Conservation (phyloP, 2,329 filamentous ascomycete genomes). For the Fusarium graminum region DNA sequence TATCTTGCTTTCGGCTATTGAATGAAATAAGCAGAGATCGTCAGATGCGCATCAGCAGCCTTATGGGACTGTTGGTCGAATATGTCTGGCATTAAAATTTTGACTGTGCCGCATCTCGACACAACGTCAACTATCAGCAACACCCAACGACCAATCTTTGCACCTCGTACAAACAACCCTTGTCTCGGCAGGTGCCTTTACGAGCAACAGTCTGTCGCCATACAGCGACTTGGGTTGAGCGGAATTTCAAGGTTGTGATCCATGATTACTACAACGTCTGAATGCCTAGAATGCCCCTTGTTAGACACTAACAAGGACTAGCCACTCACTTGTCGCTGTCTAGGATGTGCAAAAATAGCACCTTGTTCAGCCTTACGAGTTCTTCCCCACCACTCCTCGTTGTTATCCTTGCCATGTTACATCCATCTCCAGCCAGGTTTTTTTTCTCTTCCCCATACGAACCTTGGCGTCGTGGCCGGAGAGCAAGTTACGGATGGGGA, state of each 20-base stretch:
- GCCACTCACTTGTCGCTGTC: conserved; percentile 7
- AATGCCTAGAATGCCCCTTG: conserved; percentile 19
- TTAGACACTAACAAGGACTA: conserved; percentile 24
- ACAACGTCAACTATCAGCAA: conserved; percentile 17
- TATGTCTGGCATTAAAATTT: conserved; percentile 19
- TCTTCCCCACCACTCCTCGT: conserved; percentile 39
- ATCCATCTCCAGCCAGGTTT: conserved; percentile 14
- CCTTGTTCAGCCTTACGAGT: conserved; percentile 50
- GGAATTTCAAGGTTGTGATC: conserved; percentile 20
- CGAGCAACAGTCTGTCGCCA: conserved; percentile 26
- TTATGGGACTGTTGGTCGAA: neutral
- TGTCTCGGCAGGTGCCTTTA: conserved; percentile 38
- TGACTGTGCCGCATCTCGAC: conserved; percentile 12
- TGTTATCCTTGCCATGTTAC: conserved; percentile 37
- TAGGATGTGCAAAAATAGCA: conserved; percentile 35
- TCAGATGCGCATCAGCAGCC: conserved; percentile 17
- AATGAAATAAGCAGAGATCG: conserved; percentile 37
- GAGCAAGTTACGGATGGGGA: conserved; percentile 24
- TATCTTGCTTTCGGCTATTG: conserved; percentile 33
- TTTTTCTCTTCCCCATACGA: conserved; percentile 7
- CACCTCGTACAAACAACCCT: conserved; percentile 14
- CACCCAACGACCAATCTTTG: conserved; percentile 1
- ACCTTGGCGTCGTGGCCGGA: conserved; percentile 12
- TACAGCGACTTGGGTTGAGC: conserved; percentile 10
- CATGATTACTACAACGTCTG: conserved; percentile 8